Evolutionary conservation across 2,329 filamentous ascomycete genomes (phyloP).

Genomic region (Verticillium dahliae): DNA sequence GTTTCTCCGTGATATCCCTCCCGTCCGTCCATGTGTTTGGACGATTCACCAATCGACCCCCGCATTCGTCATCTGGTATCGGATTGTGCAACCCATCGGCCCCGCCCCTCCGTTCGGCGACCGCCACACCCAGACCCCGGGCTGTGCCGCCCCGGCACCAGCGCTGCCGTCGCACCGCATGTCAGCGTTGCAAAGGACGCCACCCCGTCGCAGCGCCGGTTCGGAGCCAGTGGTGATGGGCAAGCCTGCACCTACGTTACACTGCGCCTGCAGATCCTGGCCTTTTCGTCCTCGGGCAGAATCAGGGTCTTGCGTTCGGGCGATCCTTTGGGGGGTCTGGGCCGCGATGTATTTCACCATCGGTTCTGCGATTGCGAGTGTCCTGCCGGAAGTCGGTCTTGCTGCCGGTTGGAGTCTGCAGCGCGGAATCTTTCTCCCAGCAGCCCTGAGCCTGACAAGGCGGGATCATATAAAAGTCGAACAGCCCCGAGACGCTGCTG

Average conservation of each 20-base stretch:
- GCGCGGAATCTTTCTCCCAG: background rate
- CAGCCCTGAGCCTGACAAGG: background rate
- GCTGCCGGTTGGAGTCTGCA: background rate
- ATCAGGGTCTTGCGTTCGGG: background rate
- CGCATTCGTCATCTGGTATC: constrained; percentile 11
- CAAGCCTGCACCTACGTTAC: background rate
- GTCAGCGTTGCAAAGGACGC: background rate
- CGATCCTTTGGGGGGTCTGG: background rate
- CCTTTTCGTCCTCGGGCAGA: background rate
- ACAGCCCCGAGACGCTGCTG: background rate
- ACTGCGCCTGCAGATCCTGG: background rate
- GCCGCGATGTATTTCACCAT: background rate
- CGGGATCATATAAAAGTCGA: background rate
- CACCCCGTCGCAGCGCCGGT: background rate
- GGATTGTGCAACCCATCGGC: constrained; percentile 8
- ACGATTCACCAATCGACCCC: constrained; percentile 4
- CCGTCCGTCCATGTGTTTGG: constrained; percentile 3
- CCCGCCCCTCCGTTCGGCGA: background rate
- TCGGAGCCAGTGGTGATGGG: background rate
- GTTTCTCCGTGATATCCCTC: background rate
- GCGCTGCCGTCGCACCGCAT: background rate
- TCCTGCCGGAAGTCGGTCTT: background rate
- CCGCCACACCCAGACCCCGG: background rate
- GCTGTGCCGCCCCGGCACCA: background rate
- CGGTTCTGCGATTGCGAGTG: background rate